phyloP scores from a whole-genome alignment of 2,329 filamentous ascomycete genomes.

The Nemania sp. region DNA sequence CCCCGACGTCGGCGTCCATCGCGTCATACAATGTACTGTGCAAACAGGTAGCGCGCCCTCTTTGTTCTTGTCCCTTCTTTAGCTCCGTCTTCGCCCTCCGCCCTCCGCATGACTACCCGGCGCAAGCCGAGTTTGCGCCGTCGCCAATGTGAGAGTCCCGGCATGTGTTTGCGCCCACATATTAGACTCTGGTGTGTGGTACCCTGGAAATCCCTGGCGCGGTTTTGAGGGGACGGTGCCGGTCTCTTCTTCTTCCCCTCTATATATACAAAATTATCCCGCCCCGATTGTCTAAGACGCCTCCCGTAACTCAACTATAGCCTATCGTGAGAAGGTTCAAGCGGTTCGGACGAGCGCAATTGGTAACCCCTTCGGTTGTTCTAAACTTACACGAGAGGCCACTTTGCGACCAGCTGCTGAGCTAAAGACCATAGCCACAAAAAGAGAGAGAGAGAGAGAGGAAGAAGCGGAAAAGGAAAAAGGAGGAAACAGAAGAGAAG shows the following conservation, averaged over 20 bases:
- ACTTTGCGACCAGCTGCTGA: not conserved
- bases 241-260: not conserved
- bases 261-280: not conserved
- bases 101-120: conserved; percentile 7
- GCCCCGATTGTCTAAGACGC: not conserved
- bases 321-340: not conserved
- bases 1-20: conserved; percentile 20
- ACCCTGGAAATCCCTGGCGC: conserved; percentile 2
- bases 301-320: not conserved
- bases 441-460: no score
- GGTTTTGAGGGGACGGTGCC: conserved; percentile 4
- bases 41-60: not conserved
- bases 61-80: not conserved
- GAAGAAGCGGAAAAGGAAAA: not conserved
- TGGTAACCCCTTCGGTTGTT: not conserved
- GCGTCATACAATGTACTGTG: conserved; percentile 1
- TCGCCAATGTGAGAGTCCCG: not conserved
- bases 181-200: conserved; percentile 5
- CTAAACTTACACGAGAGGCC: not conserved
- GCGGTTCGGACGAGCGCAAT: not conserved
- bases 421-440: no score
- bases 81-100: conserved; percentile 16
- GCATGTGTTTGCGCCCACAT: not conserved
- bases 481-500: not conserved
- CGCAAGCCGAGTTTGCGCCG: conserved; percentile 15